Conservation (phyloP, 2,329 filamentous ascomycete species). For the Cercospora citrullina region DNA sequence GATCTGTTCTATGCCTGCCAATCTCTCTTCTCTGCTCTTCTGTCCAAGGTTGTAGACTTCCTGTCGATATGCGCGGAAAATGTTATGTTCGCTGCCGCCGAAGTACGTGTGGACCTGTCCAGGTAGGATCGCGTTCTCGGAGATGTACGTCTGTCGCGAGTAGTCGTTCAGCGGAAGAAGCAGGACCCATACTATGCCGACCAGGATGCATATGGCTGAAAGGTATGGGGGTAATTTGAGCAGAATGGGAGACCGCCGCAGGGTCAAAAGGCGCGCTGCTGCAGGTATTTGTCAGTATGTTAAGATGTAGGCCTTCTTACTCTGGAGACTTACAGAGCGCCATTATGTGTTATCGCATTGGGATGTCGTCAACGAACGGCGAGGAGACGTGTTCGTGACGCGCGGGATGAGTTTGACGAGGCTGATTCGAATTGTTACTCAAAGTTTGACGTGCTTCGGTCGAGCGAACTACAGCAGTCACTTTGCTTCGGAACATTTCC, state of each 20-base stretch:
- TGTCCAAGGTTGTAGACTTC: constrained; percentile 68
- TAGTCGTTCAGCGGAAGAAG: constrained; percentile 88
- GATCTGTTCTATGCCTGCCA: constrained; percentile 66
- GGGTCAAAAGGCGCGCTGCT: constrained; percentile 60
- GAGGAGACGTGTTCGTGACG: constrained; percentile 4
- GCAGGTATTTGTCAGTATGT: background rate
- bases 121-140: constrained; percentile 91
- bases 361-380: background rate
- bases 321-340: constrained; percentile 30
- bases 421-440: background rate
- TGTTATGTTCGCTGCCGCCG: constrained; percentile 89
- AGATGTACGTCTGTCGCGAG: constrained; percentile 91
- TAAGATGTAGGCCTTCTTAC: background rate
- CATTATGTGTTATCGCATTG: constrained; percentile 28
- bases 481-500: too few relatives aligned
- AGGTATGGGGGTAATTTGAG: constrained; percentile 84
- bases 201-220: constrained; percentile 77
- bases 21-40: constrained; percentile 42
- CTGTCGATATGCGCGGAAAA: constrained; percentile 85
- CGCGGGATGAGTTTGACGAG: background rate
- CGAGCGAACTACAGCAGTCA: background rate
- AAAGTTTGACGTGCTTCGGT: background rate
- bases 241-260: constrained; percentile 78
- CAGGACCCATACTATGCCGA: constrained; percentile 87
- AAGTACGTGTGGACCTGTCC: constrained; percentile 99